Base-by-base conservation (phyloP, 2,329 filamentous ascomycete genomes). In the Fusarium paranaense region DNA sequence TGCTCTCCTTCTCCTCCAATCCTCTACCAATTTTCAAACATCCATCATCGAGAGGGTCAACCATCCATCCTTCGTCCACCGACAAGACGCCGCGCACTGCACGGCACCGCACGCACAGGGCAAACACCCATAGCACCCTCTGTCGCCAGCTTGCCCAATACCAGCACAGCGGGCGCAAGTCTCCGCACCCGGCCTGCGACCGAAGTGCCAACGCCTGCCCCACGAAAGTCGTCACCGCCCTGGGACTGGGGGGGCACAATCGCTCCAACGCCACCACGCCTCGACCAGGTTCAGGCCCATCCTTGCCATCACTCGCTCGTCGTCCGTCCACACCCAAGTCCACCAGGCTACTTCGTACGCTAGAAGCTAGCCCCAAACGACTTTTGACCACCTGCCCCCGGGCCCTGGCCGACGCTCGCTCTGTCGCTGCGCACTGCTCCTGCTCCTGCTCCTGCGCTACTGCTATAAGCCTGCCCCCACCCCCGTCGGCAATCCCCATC, bases 161-260 rank as follows among this genome's bases (percentile, higher is more conserved):
- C 71, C 54, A 58, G 45, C 16, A 54, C 57, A 69, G 64, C 74
- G 61, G 71, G 64, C 71, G 71, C 68, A 74, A 60, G 61, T 47
- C 71, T 72, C 71, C 71, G 71, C 71, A 69, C 74, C 71, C 71
- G 71, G 71, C 71, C 47, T 47, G 68, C 64, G 75, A 73, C 70
- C 73, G 66, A 72, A 69, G 66, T 71, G 73, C 67, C 71, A 75
- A 64, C 66, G 66, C 62, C 68, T 72, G 70, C 76, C 73, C 76
- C 76, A 78, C 76, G 76, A 78, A 76, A 70, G 75, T 78, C 76
- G 76, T 78, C 76, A 78, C 76, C 76, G 76, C 72, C 76, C 72
- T 73, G 71, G 71, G 71, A 60, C 71, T 73, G 71, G 71, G 71
- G 63, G 63, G 62, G 64, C 63, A 69, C 62, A 67, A 59, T 71